These are phyloP conservation scores for Termitomyces sp. DNA, from an alignment of 768 basidiomycete genomes.

Conservation along the genomic window DNA sequence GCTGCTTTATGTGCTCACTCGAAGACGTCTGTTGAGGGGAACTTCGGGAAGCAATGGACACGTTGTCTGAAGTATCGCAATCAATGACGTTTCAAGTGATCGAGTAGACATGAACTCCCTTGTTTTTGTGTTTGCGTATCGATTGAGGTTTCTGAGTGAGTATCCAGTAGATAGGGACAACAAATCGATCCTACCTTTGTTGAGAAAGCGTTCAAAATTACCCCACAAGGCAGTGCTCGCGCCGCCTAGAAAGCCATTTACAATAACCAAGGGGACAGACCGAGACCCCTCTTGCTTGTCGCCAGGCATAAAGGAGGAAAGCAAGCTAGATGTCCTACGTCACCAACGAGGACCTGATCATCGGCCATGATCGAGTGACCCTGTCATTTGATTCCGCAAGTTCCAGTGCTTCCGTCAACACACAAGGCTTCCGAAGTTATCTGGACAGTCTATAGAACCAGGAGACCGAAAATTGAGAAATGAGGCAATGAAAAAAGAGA, in stretches of 20 bases:
- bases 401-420: background rate
- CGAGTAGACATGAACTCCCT: background rate
- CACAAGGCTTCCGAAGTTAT: no score
- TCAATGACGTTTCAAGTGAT: background rate
- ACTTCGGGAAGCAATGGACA: background rate
- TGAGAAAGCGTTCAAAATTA: constrained; percentile 18
- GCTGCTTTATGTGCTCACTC: background rate
- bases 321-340: background rate
- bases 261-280: constrained; percentile 11
- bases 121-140: background rate
- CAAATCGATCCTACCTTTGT: background rate
- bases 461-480: background rate
- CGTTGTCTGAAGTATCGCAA: background rate
- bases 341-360: background rate
- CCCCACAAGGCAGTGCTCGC: constrained; percentile 34
- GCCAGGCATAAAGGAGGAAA: constrained; percentile 20
- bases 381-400: background rate
- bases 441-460: background rate
- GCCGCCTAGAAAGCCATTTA: constrained; percentile 41
- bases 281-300: constrained; percentile 12
- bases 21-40: background rate
- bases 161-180: background rate
- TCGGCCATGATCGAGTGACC: background rate
- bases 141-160: background rate
- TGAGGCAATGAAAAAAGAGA: background rate